Evolutionary conservation across 257 asterid species (phyloP).

Genomic region (Leonotis leonurus): DNA sequence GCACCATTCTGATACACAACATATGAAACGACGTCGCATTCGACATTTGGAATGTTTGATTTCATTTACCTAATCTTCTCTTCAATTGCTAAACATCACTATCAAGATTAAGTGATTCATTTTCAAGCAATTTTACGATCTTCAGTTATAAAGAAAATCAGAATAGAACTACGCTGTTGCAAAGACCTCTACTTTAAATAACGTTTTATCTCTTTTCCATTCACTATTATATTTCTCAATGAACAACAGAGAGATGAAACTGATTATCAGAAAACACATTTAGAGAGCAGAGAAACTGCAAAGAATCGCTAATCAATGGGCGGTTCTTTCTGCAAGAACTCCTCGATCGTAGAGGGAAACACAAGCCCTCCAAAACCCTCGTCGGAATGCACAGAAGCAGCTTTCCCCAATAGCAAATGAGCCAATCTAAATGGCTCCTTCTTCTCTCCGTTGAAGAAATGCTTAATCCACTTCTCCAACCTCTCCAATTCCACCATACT

Average conservation of each 20-base stretch:
- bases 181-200: neutral
- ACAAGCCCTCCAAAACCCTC: slow-evolving; percentile 37
- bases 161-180: neutral
- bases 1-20: slow-evolving; percentile 21
- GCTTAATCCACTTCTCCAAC: slow-evolving; percentile 49
- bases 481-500: slow-evolving; percentile 38
- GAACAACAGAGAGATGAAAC: neutral
- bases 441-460: slow-evolving; percentile 27
- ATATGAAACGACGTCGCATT: slow-evolving; percentile 56
- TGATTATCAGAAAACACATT: no score
- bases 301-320: slow-evolving; percentile 21
- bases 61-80: neutral
- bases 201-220: neutral
- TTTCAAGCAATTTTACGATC: neutral
- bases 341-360: slow-evolving; percentile 44
- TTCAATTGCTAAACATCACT: neutral
- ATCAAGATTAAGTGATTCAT: neutral
- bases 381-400: slow-evolving; percentile 33
- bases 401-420: slow-evolving; percentile 53
- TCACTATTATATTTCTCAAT: neutral
- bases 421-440: slow-evolving; percentile 50
- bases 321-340: slow-evolving; percentile 58
- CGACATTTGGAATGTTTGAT: no score
- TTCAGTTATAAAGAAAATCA: neutral
- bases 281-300: neutral